Conservation (phyloP, 2,329 filamentous ascomycete species). For the Aspergillus sp. region DNA sequence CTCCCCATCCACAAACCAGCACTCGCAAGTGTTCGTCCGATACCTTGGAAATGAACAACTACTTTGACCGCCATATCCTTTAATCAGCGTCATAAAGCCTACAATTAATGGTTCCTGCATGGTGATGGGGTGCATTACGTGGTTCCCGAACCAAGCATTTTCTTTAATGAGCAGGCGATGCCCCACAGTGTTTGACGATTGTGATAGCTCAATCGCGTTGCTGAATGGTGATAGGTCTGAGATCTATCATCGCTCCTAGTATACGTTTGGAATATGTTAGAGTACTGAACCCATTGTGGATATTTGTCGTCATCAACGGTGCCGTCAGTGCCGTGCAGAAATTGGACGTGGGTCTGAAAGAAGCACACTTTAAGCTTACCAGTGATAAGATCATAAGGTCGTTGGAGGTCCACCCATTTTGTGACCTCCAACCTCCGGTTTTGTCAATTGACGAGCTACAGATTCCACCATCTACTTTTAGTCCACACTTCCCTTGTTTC, state of each 20-base stretch:
- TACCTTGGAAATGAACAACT: background rate
- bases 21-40: background rate
- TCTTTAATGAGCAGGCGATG: no score
- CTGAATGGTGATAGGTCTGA: background rate
- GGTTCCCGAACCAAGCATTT: background rate
- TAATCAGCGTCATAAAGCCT: background rate
- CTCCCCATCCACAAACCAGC: no score
- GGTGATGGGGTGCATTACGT: background rate
- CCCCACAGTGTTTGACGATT: background rate
- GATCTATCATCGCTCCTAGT: background rate
- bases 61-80: background rate
- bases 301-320: constrained; percentile 2
- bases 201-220: background rate
- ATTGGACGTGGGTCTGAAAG: background rate
- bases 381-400: background rate
- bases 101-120: background rate
- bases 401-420: background rate
- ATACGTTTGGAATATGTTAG: background rate
- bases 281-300: background rate
- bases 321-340: background rate
- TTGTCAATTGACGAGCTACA: background rate
- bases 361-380: constrained; percentile 10
- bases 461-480: background rate
- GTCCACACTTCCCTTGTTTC: background rate
- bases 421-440: background rate